phyloP scores from a whole-genome alignment of 2,329 filamentous ascomycete genomes.

The Fusarium proliferatum region DNA sequence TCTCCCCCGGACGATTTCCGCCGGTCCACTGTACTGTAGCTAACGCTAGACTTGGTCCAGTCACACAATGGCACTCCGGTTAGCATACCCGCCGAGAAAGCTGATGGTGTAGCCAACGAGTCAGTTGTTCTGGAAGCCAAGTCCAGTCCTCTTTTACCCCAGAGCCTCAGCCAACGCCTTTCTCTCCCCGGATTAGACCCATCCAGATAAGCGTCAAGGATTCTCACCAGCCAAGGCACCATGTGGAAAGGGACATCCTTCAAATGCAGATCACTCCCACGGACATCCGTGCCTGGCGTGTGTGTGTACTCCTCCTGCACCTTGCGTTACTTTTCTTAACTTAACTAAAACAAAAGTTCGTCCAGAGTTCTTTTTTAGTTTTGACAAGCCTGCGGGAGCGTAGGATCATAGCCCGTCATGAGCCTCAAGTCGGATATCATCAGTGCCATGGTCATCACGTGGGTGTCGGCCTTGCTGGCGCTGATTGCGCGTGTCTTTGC shows the following conservation, averaged over 20 bases:
- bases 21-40: background rate
- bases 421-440: constrained; percentile 33
- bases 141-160: constrained; percentile 10
- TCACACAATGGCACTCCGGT: background rate
- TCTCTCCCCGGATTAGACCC: constrained; percentile 9
- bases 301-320: background rate
- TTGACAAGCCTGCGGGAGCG: background rate
- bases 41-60: background rate
- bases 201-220: background rate
- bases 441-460: constrained; percentile 31
- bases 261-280: constrained; percentile 37
- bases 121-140: constrained; percentile 23
- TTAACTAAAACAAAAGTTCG: constrained; percentile 1
- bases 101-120: background rate
- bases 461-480: constrained; percentile 36
- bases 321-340: constrained; percentile 3
- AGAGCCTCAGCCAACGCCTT: constrained; percentile 2
- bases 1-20: background rate
- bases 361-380: background rate
- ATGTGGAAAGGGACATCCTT: constrained; percentile 8
- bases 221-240: background rate
- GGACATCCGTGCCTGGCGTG: background rate
- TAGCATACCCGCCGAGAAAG: background rate
- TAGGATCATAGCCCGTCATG: constrained; percentile 24
- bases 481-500: constrained; percentile 36